Evolutionary conservation across 345 rosid genomes (phyloP).

Genomic region (Eucalyptus victrix): DNA sequence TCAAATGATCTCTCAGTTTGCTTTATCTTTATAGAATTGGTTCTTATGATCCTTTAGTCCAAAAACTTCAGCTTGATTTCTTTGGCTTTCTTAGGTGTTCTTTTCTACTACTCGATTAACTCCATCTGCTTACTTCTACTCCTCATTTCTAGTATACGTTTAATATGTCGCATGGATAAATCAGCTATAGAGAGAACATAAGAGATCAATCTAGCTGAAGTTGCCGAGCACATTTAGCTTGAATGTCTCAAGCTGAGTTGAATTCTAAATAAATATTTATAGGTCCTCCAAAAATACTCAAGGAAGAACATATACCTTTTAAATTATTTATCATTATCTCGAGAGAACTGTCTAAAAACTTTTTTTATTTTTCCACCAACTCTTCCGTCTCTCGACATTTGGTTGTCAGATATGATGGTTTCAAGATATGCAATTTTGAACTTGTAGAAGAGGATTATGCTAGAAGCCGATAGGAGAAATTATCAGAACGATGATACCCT

Average conservation of each 20-base stretch:
- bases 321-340: no score
- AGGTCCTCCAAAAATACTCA: neutral
- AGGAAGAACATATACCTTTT: rapidly evolving
- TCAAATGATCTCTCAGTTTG: neutral
- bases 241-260: neutral
- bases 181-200: neutral
- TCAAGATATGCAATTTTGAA: neutral
- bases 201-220: neutral
- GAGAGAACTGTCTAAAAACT: neutral
- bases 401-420: neutral
- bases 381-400: neutral
- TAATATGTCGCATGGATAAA: rapidly evolving
- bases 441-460: neutral
- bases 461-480: neutral
- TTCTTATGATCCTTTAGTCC: neutral
- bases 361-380: rapidly evolving
- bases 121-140: neutral
- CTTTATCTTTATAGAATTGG: neutral
- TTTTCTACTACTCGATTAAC: neutral
- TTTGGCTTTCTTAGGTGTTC: neutral
- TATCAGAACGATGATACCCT: neutral
- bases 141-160: neutral
- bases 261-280: no score
- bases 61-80: neutral
- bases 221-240: neutral